phyloP scores from a whole-genome alignment of 2,329 filamentous ascomycete genomes.

The Aureobasidium melanogenum region DNA sequence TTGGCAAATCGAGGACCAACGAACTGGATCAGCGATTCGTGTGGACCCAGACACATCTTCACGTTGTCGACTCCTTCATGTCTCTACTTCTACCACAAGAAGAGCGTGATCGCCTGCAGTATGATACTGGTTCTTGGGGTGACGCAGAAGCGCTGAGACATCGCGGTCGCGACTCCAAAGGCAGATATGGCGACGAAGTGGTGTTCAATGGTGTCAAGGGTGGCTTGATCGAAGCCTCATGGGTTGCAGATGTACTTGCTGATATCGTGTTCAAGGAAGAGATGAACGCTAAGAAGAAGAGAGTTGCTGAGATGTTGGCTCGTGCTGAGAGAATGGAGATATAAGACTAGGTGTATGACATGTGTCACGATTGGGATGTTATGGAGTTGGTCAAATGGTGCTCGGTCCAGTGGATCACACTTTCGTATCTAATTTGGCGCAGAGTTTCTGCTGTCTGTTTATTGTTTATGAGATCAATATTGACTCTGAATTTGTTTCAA shows the following conservation, averaged over 20 bases:
- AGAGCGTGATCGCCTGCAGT: constrained; percentile 24
- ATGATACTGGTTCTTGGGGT: constrained; percentile 18
- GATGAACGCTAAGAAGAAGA: constrained; percentile 13
- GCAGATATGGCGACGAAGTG: constrained; percentile 14
- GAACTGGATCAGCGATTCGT: constrained; percentile 17
- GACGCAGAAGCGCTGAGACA: constrained; percentile 14
- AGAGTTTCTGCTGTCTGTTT: neutral
- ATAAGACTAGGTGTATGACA: neutral
- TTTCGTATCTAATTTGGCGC: neutral
- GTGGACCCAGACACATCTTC: constrained; percentile 21
- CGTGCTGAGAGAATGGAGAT: neutral
- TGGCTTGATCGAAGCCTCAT: constrained; percentile 13
- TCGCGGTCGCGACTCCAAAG: constrained; percentile 13
- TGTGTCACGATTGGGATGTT: neutral
- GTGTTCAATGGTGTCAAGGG: constrained; percentile 13
- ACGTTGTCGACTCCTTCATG: constrained; percentile 24
- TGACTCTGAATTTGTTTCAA: too few relatives aligned
- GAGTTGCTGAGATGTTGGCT: constrained; percentile 8
- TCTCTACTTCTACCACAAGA: constrained; percentile 22
- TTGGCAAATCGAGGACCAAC: constrained; percentile 15
- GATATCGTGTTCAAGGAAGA: constrained; percentile 17
- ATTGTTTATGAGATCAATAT: neutral
- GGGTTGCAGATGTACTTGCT: constrained; percentile 15
- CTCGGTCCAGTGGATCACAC: neutral
- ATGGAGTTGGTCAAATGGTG: neutral